A percentile compares a stretch with the other conserved stretches of the same genome.
phyloP scores from a whole-genome alignment of 495 filamentous ascomycete genomes.

The Penicillium lagena region DNA sequence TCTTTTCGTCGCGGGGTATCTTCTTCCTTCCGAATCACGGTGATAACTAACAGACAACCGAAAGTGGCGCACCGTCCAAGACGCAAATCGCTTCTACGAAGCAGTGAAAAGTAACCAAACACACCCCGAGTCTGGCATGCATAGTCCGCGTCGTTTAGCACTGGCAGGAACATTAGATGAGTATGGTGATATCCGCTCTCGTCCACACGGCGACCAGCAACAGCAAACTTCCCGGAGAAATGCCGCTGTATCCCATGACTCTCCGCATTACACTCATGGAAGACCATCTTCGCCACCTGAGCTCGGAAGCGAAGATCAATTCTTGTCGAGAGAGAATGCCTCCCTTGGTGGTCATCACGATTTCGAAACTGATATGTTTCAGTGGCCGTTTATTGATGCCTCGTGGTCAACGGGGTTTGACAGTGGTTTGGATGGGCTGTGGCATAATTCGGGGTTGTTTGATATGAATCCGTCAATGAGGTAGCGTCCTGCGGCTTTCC shows the following conservation, averaged over 20 bases:
- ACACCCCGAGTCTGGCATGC: conserved; percentile 13
- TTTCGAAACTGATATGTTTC: conserved; percentile 35
- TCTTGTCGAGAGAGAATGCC: conserved; percentile 7
- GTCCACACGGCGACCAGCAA: conserved; percentile 14
- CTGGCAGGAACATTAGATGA: conserved; percentile 35
- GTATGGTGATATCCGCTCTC: conserved; percentile 39
- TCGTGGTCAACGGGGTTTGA: conserved; percentile 37
- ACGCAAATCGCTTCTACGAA: conserved; percentile 37
- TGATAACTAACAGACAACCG: no score
- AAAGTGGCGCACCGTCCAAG: conserved; percentile 37
- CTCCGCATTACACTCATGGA: background rate
- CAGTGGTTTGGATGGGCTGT: conserved; percentile 28
- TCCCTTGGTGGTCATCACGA: conserved; percentile 14
- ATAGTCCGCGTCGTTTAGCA: conserved; percentile 24
- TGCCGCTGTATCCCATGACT: conserved; percentile 2
- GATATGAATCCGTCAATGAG: conserved; percentile 8
- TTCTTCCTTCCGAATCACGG: background rate
- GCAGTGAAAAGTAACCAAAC: conserved; percentile 25
- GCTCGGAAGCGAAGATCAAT: conserved; percentile 3
- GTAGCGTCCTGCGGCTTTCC: no score
- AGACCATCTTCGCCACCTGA: conserved; percentile 3
- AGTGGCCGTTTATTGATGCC: conserved; percentile 41
- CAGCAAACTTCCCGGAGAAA: conserved; percentile 3
- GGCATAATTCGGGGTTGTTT: conserved; percentile 22
- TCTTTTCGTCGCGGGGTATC: background rate